phyloP scores from a whole-genome alignment of 345 rosid genomes.

The Melaleuca alternifolia region DNA sequence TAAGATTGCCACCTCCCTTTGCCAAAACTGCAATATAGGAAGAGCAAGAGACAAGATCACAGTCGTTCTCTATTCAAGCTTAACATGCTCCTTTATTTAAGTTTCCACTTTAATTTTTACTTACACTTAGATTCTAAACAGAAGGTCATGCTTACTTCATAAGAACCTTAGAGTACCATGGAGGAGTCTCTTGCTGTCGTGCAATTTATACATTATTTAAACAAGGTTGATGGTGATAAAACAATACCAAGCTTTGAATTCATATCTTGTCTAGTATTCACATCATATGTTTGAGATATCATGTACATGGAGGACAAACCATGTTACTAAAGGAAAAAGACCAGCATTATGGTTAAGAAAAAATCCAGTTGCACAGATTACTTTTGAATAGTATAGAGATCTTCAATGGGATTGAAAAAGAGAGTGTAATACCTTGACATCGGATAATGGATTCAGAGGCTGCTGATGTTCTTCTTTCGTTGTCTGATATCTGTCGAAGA shows the following conservation, averaged over 20 bases:
- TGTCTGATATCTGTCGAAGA: not conserved
- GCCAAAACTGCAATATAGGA: constrained; percentile 44
- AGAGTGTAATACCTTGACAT: not conserved
- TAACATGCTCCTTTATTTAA: not conserved
- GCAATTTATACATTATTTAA: not conserved
- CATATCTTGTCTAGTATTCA: not conserved
- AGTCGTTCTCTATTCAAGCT: not conserved
- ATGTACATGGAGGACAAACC: not conserved
- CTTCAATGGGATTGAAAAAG: not conserved
- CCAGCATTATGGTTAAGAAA: not conserved
- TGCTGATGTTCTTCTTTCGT: constrained; percentile 1
- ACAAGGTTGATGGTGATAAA: not conserved
- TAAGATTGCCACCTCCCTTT: constrained; percentile 46
- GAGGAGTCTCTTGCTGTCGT: not conserved
- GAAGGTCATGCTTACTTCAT: not conserved
- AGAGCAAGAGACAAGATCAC: not conserved
- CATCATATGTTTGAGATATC: not conserved
- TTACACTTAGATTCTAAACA: not conserved
- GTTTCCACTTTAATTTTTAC: not conserved
- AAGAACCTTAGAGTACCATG: not conserved
- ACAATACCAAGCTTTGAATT: not conserved
- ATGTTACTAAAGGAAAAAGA: not conserved
- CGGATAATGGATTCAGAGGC: not conserved
- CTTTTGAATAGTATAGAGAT: not conserved
- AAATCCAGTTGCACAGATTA: not conserved